Percentiles rank a stretch among this genome's conserved stretches.
Conservation (phyloP, 768 basidiomycete species). For the Pisolithus orientalis region DNA sequence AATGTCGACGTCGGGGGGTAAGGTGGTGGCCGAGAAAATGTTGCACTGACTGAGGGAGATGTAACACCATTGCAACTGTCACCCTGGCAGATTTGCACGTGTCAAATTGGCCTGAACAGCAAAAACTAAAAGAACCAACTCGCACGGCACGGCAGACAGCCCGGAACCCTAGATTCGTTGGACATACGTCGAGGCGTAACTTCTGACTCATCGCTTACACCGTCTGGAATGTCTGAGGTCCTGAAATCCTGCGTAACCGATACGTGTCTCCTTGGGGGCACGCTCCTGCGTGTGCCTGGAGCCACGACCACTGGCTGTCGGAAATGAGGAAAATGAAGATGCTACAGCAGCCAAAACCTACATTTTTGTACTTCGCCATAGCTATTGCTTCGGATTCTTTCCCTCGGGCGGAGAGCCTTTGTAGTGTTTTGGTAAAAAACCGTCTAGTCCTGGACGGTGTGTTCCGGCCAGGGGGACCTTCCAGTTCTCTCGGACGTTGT, state of each 20-base stretch:
- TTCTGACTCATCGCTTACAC: not conserved
- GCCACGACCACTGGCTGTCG: not conserved
- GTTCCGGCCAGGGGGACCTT: too few species aligned
- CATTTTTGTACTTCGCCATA: not conserved
- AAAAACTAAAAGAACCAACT: not conserved
- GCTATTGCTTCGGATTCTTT: not conserved
- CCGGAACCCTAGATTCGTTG: not conserved
- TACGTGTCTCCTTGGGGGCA: not conserved
- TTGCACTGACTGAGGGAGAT: too few species aligned
- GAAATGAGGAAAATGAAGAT: not conserved
- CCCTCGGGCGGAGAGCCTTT: not conserved
- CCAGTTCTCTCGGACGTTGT: too few species aligned
- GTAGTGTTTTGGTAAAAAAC: not conserved
- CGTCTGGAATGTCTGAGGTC: not conserved
- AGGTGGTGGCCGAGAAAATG: too few species aligned
- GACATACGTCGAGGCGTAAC: not conserved
- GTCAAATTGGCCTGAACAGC: too few species aligned
- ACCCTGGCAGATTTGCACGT: too few species aligned
- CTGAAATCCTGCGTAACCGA: too few species aligned
- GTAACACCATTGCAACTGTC: too few species aligned
- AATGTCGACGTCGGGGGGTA: too few species aligned
- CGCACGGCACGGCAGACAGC: not conserved
- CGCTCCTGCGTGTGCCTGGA: not conserved
- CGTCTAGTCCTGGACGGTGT: too few species aligned
- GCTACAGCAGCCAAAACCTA: not conserved